Evolutionary conservation across 1,284 basidiomycete species (phyloP), one percentile per base, ranked within the genome.

Genomic region (Coniophora puteana): DNA sequence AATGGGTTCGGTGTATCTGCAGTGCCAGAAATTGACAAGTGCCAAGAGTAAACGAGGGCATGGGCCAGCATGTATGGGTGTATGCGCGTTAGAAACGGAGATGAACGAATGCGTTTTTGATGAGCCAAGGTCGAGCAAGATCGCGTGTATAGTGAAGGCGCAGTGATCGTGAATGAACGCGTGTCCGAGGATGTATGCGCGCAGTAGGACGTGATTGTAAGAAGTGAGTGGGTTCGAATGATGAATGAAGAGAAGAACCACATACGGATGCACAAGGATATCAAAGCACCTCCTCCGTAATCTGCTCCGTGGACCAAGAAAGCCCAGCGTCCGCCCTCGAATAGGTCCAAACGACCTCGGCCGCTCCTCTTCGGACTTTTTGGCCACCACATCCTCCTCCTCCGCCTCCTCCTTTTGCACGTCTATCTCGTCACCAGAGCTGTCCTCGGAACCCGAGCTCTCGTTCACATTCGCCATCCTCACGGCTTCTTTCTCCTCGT

Each of bases 1-100:
- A 28, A 72, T 50, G 10, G 92, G 91, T 62, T 99, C 94, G 13
- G 93, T 91, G 78, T 83, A 89, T 49, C 90, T 93, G 48, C 45
- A 44, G 34, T 43, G 40, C 32, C 17, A 26, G 5, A 23, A 30
- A 8, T 42, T 32, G 26, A 52, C n/a, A 20, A 27, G 23, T 7
- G 22, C 12, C 44, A 29, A n/a, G 4, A 27, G 23, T 41, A 31
- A 34, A 29, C 28, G 29, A 26, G 18, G 30, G 33, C 29, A 35
- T n/a, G n/a, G n/a, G n/a, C n/a, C n/a, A n/a, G n/a, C n/a, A n/a
- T n/a, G n/a, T n/a, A n/a, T n/a, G n/a, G n/a, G n/a, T n/a, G n/a
- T n/a, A n/a, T n/a, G n/a, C n/a, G n/a, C n/a, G n/a, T n/a, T n/a
- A n/a, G n/a, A n/a, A n/a, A n/a, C n/a, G n/a, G n/a, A n/a, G n/a